Evolutionary conservation across 352 stramenopile genomes (phyloP).

Genomic region (Globisporangium takayamanum): DNA sequence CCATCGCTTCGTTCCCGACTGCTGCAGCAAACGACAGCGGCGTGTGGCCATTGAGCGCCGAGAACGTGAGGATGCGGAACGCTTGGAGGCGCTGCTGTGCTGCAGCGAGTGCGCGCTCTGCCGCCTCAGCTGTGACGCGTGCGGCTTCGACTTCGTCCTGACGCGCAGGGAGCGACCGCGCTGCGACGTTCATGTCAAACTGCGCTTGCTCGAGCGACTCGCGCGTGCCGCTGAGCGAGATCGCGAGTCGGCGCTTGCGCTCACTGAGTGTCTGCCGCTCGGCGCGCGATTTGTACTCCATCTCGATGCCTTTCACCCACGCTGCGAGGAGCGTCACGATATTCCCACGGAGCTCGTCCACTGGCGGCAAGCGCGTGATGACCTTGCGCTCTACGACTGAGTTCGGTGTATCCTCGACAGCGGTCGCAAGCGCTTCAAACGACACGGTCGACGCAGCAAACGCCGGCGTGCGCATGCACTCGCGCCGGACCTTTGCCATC

Average conservation of each 20-base stretch:
- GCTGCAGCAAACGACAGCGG: constrained; percentile 58
- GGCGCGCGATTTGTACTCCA: constrained; percentile 59
- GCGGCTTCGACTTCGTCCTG: constrained; percentile 55
- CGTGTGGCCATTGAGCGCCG: constrained; percentile 62
- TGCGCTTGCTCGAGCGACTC: constrained; percentile 28
- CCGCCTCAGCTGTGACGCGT: constrained; percentile 16
- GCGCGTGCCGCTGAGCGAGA: constrained; percentile 26
- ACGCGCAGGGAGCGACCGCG: constrained; percentile 49
- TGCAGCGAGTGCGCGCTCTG: constrained; percentile 32
- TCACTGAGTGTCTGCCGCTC: constrained; percentile 51
- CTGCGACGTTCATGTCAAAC: constrained; percentile 61
- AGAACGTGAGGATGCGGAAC: constrained; percentile 45
- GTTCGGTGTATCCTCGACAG: constrained; percentile 6
- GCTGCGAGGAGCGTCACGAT: constrained; percentile 47
- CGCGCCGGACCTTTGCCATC: constrained; percentile 70
- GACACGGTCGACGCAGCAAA: constrained; percentile 27
- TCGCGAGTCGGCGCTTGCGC: constrained; percentile 41
- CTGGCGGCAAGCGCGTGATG: constrained; percentile 22
- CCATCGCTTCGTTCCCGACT: constrained; percentile 68
- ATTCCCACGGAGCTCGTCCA: constrained; percentile 32
- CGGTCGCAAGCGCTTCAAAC: constrained; percentile 17
- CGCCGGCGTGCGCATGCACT: constrained; percentile 47
- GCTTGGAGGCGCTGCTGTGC: constrained; percentile 41
- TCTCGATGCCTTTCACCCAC: constrained; percentile 71
- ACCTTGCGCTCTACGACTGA: constrained; percentile 4